Evolutionary conservation across 23 red algal species (phyloP), one percentile per base, ranked within the genome.

Genomic region (Gracilaria domingensis): DNA sequence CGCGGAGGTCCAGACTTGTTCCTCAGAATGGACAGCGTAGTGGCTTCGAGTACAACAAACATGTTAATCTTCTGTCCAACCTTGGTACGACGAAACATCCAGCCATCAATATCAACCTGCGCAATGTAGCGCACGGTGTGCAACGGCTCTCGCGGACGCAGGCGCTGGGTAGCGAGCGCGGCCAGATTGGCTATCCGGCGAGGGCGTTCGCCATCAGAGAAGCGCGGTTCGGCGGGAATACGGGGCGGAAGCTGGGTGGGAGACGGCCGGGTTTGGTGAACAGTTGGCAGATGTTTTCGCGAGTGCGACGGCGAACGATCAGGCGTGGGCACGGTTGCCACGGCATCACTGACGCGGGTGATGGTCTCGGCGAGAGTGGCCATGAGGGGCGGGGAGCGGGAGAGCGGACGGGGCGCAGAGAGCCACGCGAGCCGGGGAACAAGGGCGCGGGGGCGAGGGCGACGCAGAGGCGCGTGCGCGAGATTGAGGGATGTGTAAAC

Each of bases 81-180:
- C 74, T 90, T 90, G 76, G 73, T 67, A 18, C 75, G 53, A 35
- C 64, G 71, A 21, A 90, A 32, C 87, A 90, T 90, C 73, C 76
- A 90, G n/a, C 87, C 87, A 3, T 90, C 87, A 18, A 62, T 79
- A 30, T 90, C 87, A 64, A 90, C 64, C 87, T 90, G 87, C 23
- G 87, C 87, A 39, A 90, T 80, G 40, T 90, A 90, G 76, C 87
- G 87, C 44, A 90, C 87, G 51, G 64, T 69, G 58, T 81, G 87
- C 56, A 67, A 29, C 25, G 71, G 38, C 25, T 90, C 87, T 61
- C 73, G 87, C 49, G 87, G 87, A 57, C 57, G 73, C 54, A 90
- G 33, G n/a, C 50, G 50, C 54, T 80, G 57, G 2, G 87, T 51
- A 23, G 87, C 87, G 44, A 90, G 57, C 30, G 87, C 87, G 20